A percentile compares a stretch with the other conserved stretches of the same genome.
Evolutionary conservation across 352 stramenopile genomes (phyloP).

Genomic region (Phytophthora palmivora): DNA sequence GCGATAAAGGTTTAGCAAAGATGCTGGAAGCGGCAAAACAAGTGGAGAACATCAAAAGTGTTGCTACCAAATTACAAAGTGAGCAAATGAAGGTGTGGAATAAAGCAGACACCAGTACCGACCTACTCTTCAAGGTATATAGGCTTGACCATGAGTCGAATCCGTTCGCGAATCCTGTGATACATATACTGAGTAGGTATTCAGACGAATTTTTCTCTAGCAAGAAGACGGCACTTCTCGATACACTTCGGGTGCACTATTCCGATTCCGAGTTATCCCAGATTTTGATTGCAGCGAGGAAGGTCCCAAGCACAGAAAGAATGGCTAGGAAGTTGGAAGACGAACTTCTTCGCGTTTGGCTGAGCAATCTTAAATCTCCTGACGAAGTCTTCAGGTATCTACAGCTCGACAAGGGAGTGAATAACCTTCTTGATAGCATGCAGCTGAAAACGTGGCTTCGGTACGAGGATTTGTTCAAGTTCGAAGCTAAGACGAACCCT

Average conservation of each 20-base stretch:
- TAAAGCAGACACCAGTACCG: background rate
- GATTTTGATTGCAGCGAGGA: constrained; percentile 4
- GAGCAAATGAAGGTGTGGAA: constrained; percentile 11
- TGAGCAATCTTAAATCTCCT: too few relatives aligned
- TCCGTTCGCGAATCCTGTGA: background rate
- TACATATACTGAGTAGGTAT: constrained; percentile 12
- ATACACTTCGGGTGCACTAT: background rate
- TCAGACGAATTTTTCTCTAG: constrained; percentile 4
- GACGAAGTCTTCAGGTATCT: too few relatives aligned
- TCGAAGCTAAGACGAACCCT: too few relatives aligned
- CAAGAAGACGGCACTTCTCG: background rate
- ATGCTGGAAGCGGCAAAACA: constrained; percentile 9
- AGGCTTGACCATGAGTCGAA: too few relatives aligned
- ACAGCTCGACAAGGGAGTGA: too few relatives aligned
- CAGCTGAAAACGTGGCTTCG: too few relatives aligned
- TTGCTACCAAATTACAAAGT: constrained; percentile 3
- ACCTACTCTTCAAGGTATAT: background rate
- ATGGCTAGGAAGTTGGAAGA: background rate
- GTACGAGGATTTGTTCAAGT: too few relatives aligned
- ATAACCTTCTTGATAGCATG: too few relatives aligned
- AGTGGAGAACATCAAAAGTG: background rate
- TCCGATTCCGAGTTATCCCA: background rate
- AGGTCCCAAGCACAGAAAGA: background rate
- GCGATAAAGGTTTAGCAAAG: background rate
- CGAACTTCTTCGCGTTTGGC: too few relatives aligned